phyloP scores from a whole-genome alignment of 345 rosid species.

The Trapa incisa region DNA sequence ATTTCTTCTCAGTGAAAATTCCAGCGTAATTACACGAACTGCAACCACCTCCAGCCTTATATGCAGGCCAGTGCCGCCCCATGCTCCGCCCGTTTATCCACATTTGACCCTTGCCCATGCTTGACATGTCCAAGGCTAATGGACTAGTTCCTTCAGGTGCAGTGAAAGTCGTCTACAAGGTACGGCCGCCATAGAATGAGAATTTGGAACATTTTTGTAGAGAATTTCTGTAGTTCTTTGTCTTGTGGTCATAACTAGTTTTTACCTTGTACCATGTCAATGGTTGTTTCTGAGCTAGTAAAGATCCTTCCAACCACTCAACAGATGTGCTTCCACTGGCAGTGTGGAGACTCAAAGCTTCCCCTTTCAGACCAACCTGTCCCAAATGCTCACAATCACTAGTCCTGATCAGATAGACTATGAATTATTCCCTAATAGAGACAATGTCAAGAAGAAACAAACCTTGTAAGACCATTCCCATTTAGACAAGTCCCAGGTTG shows the following conservation, averaged over 20 bases:
- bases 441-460: constrained; percentile 11
- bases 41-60: constrained; percentile 58
- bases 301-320: constrained; percentile 64
- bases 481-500: constrained; percentile 69
- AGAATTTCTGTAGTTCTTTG: neutral
- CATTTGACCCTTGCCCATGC: constrained; percentile 73
- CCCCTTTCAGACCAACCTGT: constrained; percentile 74
- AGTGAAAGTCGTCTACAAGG: constrained; percentile 46
- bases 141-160: constrained; percentile 61
- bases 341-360: constrained; percentile 53
- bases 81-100: constrained; percentile 83
- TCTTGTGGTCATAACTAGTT: neutral
- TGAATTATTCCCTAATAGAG: neutral
- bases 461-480: constrained; percentile 96
- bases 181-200: neutral
- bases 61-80: constrained; percentile 81
- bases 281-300: constrained; percentile 48
- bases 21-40: constrained; percentile 68
- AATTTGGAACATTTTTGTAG: neutral
- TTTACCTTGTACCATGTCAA: constrained; percentile 83
- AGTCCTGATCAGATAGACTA: neutral
- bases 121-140: constrained; percentile 70
- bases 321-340: constrained; percentile 51
- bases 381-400: neutral
- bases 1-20: constrained; percentile 32